A percentile compares a stretch with the other conserved stretches of the same genome.
These are phyloP conservation scores for Sorghum bicolor DNA, from an alignment of 176 grass and related monocot genomes.

Conservation along the genomic window DNA sequence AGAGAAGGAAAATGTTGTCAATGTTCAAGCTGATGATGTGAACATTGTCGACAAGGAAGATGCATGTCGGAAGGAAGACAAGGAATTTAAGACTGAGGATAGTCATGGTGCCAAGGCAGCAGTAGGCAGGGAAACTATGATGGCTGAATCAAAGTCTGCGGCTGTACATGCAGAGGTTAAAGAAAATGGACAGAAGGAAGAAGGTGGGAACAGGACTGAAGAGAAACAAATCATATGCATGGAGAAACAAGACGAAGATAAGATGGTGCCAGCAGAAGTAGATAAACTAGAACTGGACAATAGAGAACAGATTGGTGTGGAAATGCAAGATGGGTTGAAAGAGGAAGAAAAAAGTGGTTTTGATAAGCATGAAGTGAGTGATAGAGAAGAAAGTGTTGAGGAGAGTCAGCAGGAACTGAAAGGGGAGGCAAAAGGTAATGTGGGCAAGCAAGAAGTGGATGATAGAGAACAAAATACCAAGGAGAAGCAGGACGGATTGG, in stretches of 20 bases:
- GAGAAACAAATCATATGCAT: background rate
- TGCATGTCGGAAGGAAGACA: background rate
- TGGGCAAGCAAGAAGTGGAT: background rate
- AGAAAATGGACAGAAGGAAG: background rate
- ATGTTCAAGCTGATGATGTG: background rate
- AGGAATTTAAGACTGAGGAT: background rate
- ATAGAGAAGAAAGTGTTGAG: background rate
- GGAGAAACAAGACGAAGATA: background rate
- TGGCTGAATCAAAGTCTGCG: background rate
- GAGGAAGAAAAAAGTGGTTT: background rate
- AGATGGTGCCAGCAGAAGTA: background rate
- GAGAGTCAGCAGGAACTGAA: conserved; percentile 11
- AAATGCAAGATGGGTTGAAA: conserved; percentile 15
- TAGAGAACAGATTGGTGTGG: background rate
- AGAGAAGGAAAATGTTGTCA: background rate
- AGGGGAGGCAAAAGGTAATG: background rate
- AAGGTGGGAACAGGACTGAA: conserved; percentile 2
- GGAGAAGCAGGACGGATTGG: conserved; percentile 12
- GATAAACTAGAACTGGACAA: background rate
- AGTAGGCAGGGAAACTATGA: background rate
- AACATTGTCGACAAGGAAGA: background rate
- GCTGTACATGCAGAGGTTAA: background rate
- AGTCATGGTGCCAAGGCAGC: background rate
- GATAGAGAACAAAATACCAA: background rate
- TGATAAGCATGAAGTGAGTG: background rate